Conservation (phyloP, 148 eudicot genomes). For the Amaranthus hypochondriacus region DNA sequence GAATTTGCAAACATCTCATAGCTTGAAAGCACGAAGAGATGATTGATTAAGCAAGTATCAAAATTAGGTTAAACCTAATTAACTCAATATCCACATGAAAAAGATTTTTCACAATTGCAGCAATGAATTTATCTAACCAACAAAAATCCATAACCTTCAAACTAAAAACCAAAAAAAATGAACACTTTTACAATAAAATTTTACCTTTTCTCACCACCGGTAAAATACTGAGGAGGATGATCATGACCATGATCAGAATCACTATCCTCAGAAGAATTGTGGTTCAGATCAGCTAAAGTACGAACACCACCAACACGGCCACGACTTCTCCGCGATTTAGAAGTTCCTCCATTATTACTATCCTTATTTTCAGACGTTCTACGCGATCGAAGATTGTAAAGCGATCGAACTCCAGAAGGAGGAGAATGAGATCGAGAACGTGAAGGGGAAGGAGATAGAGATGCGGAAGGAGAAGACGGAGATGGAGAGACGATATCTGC, state of each 20-base stretch:
- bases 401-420: constrained; percentile 23
- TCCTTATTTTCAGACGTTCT: not conserved
- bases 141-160: too few relatives aligned
- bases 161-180: too few relatives aligned
- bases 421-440: constrained; percentile 53
- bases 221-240: constrained; percentile 50
- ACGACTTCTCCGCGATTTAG: not conserved
- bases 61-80: too few relatives aligned
- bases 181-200: too few relatives aligned
- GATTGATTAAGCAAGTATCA: too few relatives aligned
- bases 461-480: constrained; percentile 3
- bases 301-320: constrained; percentile 35
- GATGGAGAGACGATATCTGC: constrained; percentile 9
- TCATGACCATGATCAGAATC: constrained; percentile 48
- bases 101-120: too few relatives aligned
- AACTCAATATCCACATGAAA: too few relatives aligned
- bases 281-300: constrained; percentile 55
- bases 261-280: constrained; percentile 26
- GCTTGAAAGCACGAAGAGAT: too few relatives aligned
- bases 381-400: constrained; percentile 46
- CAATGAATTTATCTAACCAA: too few relatives aligned
- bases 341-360: not conserved
- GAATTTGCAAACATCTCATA: too few relatives aligned
- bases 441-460: constrained; percentile 37
- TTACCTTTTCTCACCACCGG: constrained; percentile 79